Evolutionary conservation across 257 asterid species (phyloP), one percentile per base, ranked within the genome.

Genomic region (Galeopsis tetrahit): DNA sequence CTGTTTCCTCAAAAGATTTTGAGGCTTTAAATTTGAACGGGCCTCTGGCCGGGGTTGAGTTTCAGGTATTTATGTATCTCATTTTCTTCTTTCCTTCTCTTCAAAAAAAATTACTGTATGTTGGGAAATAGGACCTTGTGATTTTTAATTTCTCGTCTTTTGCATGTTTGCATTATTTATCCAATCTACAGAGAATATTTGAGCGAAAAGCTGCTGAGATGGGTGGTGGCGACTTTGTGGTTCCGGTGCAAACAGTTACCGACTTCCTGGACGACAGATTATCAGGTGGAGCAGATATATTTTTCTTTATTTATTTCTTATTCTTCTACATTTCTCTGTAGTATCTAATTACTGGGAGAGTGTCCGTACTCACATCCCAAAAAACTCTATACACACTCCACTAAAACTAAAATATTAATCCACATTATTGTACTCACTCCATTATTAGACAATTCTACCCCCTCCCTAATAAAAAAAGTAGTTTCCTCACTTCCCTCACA

Each of bases 171-270:
- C 63, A 10, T 73, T 72, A 10, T 73, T 34, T 46, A 28, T 51
- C 46, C 49, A 28, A 11, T 67, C 36, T 74, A 28, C 67, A 94
- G 99, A 88, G 89, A 81, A 68, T 68, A 64, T 84, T 88, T 0
- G 99, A 94, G 76, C 87, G 77, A 51, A 88, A 78, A 83, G 97
- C 97, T 6, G 97, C 99, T 72, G 10, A 53, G 46, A 78, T 94
- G 95, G 99, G 99, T 1, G 99, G 99, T n/a, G 99, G 99, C 65
- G 78, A 84, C 78, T 94, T 94, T 51, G 92, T 88, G 7, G 90
- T 89, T 77, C 99, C 99, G 32, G 97, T 85, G 17, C 99, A 94
- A 77, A 83, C 83, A 1, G 93, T 85, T 66, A 81, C 93, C 1
- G 92, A 94, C 82, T 94, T 91, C 83, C 85, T 94, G 68, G 88